Conservation (phyloP, 805 yeast genomes). For the Cyberlindnera bimundalis region DNA sequence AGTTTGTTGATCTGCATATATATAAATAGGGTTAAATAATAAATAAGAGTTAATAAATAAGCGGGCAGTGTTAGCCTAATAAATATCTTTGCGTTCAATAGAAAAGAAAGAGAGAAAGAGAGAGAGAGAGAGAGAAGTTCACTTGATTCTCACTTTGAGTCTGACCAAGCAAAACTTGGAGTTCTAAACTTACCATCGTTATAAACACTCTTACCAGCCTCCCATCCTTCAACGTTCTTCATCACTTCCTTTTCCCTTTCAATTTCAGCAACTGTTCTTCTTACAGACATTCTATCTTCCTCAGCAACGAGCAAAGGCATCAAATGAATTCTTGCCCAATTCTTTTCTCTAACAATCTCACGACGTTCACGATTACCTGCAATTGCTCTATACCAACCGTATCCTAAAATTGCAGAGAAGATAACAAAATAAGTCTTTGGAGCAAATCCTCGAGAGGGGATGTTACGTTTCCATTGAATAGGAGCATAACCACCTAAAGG, state of each 20-base stretch:
- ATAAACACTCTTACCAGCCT: slow-evolving; percentile 46
- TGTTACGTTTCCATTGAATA: slow-evolving; percentile 84
- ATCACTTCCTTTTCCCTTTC: slow-evolving; percentile 67
- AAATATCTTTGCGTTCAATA: too few relatives aligned
- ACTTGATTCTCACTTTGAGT: slow-evolving; percentile 9
- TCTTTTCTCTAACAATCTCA: slow-evolving; percentile 71
- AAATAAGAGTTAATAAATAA: slow-evolving; percentile 1
- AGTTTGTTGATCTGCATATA: too few relatives aligned
- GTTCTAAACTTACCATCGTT: slow-evolving; percentile 37
- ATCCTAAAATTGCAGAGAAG: slow-evolving; percentile 58
- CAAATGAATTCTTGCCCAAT: slow-evolving; percentile 72
- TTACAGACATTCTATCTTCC: slow-evolving; percentile 71
- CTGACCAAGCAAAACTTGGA: slow-evolving; percentile 32
- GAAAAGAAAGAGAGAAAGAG: too few relatives aligned
- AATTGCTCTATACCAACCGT: slow-evolving; percentile 66
- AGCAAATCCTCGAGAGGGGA: slow-evolving; percentile 82
- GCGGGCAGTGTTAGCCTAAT: too few relatives aligned
- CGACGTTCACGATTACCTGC: slow-evolving; percentile 71
- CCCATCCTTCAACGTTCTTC: slow-evolving; percentile 62
- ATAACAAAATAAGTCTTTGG: slow-evolving; percentile 70
- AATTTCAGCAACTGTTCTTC: slow-evolving; percentile 64
- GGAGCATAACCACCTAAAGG: slow-evolving; percentile 84
- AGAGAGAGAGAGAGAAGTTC: not conserved
- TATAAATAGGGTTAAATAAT: too few relatives aligned
- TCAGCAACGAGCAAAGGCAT: slow-evolving; percentile 78